These are phyloP conservation scores for Helotiales sp. DNA, from an alignment of 2,329 filamentous ascomycete genomes.

Conservation along the genomic window DNA sequence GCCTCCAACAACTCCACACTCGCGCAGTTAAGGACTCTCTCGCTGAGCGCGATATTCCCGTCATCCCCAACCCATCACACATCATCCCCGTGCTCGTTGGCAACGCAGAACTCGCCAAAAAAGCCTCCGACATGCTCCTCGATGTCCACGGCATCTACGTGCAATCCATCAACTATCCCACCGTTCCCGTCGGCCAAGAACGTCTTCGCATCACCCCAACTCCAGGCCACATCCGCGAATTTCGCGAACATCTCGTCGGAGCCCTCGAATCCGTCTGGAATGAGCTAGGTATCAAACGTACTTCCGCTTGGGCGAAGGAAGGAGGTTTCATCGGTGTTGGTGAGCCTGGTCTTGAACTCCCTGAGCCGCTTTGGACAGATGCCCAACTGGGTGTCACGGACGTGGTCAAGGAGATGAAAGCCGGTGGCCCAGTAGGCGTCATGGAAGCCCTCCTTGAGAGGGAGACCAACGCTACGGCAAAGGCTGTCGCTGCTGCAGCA, in stretches of 20 bases:
- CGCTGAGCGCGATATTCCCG: slow-evolving; percentile 81
- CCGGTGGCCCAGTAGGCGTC: slow-evolving; percentile 50
- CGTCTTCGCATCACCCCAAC: slow-evolving; percentile 95
- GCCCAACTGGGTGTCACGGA: slow-evolving; percentile 80
- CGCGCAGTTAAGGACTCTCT: slow-evolving; percentile 90
- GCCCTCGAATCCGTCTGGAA: slow-evolving; percentile 89
- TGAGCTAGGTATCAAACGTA: slow-evolving; percentile 87
- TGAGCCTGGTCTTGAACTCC: slow-evolving; percentile 62
- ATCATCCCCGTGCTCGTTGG: slow-evolving; percentile 94
- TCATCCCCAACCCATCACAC: slow-evolving; percentile 97
- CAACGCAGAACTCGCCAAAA: slow-evolving; percentile 89
- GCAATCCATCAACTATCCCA: slow-evolving; percentile 98
- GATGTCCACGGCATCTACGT: slow-evolving; percentile 94
- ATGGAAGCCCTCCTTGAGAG: slow-evolving; percentile 65
- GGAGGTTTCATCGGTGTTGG: slow-evolving; percentile 97
- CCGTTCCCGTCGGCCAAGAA: slow-evolving; percentile 97
- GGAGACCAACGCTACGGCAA: slow-evolving; percentile 49
- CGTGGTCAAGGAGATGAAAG: slow-evolving; percentile 64
- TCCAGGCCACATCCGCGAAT: slow-evolving; percentile 84
- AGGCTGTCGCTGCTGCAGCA: slow-evolving; percentile 41
- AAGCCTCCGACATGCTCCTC: slow-evolving; percentile 89
- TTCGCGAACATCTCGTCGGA: slow-evolving; percentile 82
- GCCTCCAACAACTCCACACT: slow-evolving; percentile 94
- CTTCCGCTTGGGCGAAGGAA: slow-evolving; percentile 86
- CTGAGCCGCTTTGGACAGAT: slow-evolving; percentile 88